Base-by-base conservation (phyloP, 257 asterid species). In the Solanum medicagineum region DNA sequence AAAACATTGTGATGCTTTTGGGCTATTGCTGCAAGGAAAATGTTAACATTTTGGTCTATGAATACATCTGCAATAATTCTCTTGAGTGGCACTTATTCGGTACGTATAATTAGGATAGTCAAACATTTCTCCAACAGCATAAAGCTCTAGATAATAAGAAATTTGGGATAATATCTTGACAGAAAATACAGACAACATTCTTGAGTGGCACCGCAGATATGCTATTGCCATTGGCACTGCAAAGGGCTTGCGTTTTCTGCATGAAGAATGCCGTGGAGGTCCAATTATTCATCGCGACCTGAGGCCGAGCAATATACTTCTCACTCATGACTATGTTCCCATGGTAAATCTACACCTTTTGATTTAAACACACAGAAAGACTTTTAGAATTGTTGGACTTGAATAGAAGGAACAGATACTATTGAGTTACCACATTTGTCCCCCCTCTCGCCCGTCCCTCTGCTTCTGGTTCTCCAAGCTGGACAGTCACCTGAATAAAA, bases 211-310 rank as follows among this genome's bases (percentile, higher is more conserved):
- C 85, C 92, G 73, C 79, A 89, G 98, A 85, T 88, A 87, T 90
- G 91, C 95, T 66, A 91, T 93, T 88, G 98, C 98, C 54, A 80
- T 90, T 55, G 98, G 94, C 84, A 93, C 94, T 32, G 98, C 98
- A 32, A 94, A 93, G 89, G 98, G 97, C 73, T 82, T 93, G 89
- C 94, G 94, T 9, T 94, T 92, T 88, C 90, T 94, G 32, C 98
- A 94, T 86, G 98, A 94, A 85, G 98, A 94, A 82, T 94, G 98
- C 77, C 93, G 98, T 42, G 98, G 97, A 88, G 92, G 97, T 91
- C 98, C 98, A 69, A 93, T 94, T 44, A 89, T 94, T 86, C 95
- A 94, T 66, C 91, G 98, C 45, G 98, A 94, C 86, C 87, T 90
- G 90, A 89, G 98, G 87, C 98, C 98, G 24, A 92, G 95, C 89